Conservation (phyloP, 2,329 filamentous ascomycete genomes). For the Ophiostoma angusticollis region DNA sequence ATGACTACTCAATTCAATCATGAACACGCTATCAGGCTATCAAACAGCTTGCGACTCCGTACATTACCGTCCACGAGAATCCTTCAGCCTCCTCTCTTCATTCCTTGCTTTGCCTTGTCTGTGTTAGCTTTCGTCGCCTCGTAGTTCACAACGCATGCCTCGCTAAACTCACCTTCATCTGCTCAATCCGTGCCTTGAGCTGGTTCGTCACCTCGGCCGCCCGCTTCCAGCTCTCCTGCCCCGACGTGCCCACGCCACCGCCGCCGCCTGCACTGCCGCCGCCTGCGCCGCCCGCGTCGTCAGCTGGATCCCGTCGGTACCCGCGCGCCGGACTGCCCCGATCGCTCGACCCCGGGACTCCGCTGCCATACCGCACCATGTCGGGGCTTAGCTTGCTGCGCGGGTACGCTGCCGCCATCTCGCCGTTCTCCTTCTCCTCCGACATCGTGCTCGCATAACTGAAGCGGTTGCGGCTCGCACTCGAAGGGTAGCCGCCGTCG, state of each 20-base stretch:
- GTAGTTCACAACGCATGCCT: not conserved
- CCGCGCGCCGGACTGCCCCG: slow-evolving; percentile 47
- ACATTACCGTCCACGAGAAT: too few species aligned
- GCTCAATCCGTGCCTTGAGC: slow-evolving; percentile 91
- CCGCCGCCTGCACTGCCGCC: slow-evolving; percentile 10
- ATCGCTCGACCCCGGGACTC: slow-evolving; percentile 39
- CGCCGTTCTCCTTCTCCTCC: slow-evolving; percentile 67
- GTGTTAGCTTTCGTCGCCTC: not conserved
- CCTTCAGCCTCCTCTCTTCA: slow-evolving; percentile 11
- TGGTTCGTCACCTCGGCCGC: slow-evolving; percentile 97
- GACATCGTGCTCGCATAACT: slow-evolving; percentile 54
- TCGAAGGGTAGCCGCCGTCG: slow-evolving; percentile 30
- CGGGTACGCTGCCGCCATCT: slow-evolving; percentile 25
- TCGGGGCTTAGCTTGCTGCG: slow-evolving; percentile 44
- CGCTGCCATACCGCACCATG: slow-evolving; percentile 30
- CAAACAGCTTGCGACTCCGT: too few species aligned
- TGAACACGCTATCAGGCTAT: too few species aligned
- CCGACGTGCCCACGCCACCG: slow-evolving; percentile 18
- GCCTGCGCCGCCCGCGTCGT: slow-evolving; percentile 10
- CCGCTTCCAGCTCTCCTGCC: slow-evolving; percentile 88
- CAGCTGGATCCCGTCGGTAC: slow-evolving; percentile 27
- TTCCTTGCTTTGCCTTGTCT: slow-evolving; percentile 13
- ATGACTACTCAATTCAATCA: too few species aligned
- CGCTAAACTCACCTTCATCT: slow-evolving; percentile 64
- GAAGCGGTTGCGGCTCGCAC: slow-evolving; percentile 34